A percentile compares a stretch with the other conserved stretches of the same genome.
These are phyloP conservation scores for Wickerhamiella spandovensis DNA, from an alignment of 805 yeast species.

Conservation along the genomic window DNA sequence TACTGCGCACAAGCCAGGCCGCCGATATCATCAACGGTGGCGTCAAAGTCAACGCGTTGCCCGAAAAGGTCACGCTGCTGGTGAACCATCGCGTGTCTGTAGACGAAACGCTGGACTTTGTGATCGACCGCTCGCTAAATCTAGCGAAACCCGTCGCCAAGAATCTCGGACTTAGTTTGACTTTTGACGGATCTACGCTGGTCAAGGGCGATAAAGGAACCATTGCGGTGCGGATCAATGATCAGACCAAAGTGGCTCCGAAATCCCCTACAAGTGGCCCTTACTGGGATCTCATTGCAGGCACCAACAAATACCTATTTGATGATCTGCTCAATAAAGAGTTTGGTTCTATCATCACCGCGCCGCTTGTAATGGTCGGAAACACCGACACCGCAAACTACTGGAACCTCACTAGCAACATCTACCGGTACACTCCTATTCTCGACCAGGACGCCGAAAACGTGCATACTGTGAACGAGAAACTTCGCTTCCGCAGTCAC, in stretches of 20 bases:
- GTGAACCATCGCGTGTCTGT: conserved; percentile 42
- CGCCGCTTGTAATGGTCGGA: conserved; percentile 37
- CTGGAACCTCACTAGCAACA: conserved; percentile 46
- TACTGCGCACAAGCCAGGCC: conserved; percentile 47
- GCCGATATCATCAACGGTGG: conserved; percentile 57
- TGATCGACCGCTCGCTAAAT: neutral
- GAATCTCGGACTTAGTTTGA: neutral
- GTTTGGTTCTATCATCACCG: conserved; percentile 1
- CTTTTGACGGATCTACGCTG: neutral
- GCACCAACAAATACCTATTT: conserved; percentile 45
- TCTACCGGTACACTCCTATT: conserved; percentile 45
- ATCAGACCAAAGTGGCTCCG: conserved; percentile 38
- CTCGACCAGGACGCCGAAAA: conserved; percentile 2
- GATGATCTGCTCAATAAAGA: conserved; percentile 29
- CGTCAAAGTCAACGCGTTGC: conserved; percentile 58
- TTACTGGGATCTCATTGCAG: conserved; percentile 43
- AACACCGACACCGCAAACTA: conserved; percentile 57
- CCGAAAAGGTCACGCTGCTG: conserved; percentile 40
- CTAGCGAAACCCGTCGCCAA: neutral
- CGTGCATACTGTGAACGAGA: conserved; percentile 36
- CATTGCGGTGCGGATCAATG: neutral
- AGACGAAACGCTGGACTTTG: neutral
- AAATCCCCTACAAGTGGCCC: conserved; percentile 25
- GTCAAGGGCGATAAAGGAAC: neutral
- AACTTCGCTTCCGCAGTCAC: conserved; percentile 37